phyloP scores from a whole-genome alignment of 192 early-diverging fungal species.

The Chytriomyces confervae region DNA sequence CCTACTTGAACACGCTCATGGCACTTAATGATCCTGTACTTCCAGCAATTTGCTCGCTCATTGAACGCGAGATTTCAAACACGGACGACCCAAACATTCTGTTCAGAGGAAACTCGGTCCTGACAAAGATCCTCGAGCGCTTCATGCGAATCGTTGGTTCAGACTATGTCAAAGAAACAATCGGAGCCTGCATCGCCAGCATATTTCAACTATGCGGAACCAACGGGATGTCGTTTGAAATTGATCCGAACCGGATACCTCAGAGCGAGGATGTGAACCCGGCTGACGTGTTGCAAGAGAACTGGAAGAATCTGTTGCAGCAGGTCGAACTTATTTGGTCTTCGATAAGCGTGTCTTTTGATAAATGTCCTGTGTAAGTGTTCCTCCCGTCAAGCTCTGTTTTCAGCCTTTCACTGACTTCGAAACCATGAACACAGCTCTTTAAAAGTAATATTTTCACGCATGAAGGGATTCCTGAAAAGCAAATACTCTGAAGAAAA shows the following conservation, averaged over 20 bases:
- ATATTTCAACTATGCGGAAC: slow-evolving; percentile 3
- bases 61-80: slow-evolving; percentile 23
- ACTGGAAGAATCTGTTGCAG: slow-evolving; percentile 41
- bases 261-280: slow-evolving; percentile 36
- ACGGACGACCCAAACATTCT: slow-evolving; percentile 61
- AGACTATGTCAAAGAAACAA: slow-evolving; percentile 51
- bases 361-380: slow-evolving; percentile 45
- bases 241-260: slow-evolving; percentile 25
- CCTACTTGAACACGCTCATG: slow-evolving; percentile 48
- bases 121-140: slow-evolving; percentile 62
- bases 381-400: no score
- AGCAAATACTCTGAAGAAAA: slow-evolving; percentile 30
- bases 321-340: slow-evolving; percentile 49
- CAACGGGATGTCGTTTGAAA: slow-evolving; percentile 10
- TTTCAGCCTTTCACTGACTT: slow-evolving; percentile 16
- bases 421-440: neutral
- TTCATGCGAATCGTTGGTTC: slow-evolving; percentile 62
- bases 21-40: slow-evolving; percentile 39
- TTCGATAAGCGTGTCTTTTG: slow-evolving; percentile 40
- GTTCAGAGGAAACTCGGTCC: slow-evolving; percentile 63
- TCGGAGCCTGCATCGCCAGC: slow-evolving; percentile 42
- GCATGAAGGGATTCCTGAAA: slow-evolving; percentile 30
- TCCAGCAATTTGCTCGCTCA: slow-evolving; percentile 24
- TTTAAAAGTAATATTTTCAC: slow-evolving; percentile 27
- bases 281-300: slow-evolving; percentile 34